Conservation (phyloP, 1,139 yeast species). For the Candida pseudocylindracea region DNA sequence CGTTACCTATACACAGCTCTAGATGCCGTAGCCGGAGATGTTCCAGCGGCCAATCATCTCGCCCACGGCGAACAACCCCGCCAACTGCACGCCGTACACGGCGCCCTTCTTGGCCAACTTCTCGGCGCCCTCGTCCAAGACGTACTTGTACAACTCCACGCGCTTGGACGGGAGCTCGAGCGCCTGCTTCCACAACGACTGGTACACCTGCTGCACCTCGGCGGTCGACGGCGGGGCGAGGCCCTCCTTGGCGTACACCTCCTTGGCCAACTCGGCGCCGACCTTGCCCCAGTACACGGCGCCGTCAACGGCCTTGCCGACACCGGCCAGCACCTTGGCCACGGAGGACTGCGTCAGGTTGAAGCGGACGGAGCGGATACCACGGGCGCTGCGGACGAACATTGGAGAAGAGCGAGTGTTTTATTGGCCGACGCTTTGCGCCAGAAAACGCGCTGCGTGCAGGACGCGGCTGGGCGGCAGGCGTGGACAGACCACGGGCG, state of each 20-base stretch:
- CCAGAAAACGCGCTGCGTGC: too few relatives aligned
- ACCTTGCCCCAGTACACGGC: conserved; percentile 83
- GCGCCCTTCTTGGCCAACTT: conserved; percentile 45
- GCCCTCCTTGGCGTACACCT: conserved; percentile 79
- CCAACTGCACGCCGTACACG: conserved; percentile 60
- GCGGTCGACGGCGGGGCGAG: conserved; percentile 73
- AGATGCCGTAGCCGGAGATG: conserved; percentile 60
- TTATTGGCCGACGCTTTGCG: too few relatives aligned
- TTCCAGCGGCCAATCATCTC: conserved; percentile 95
- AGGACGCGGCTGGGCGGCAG: too few relatives aligned
- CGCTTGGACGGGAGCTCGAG: conserved; percentile 20
- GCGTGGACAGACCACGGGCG: too few relatives aligned
- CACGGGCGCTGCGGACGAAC: too few relatives aligned
- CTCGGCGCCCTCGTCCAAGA: conserved; percentile 16
- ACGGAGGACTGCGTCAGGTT: too few relatives aligned
- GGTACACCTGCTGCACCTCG: conserved; percentile 64
- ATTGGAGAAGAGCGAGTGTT: too few relatives aligned
- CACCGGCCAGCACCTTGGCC: too few relatives aligned
- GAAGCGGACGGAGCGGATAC: too few relatives aligned
- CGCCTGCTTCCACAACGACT: conserved; percentile 16
- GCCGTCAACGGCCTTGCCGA: background rate
- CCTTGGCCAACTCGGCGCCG: conserved; percentile 68
- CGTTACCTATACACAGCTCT: conserved; percentile 5
- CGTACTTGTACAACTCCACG: conserved; percentile 21
- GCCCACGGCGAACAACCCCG: conserved; percentile 87